Evolutionary conservation across 202 grass and related monocot genomes (phyloP).

Genomic region (Saccharum hybrid): DNA sequence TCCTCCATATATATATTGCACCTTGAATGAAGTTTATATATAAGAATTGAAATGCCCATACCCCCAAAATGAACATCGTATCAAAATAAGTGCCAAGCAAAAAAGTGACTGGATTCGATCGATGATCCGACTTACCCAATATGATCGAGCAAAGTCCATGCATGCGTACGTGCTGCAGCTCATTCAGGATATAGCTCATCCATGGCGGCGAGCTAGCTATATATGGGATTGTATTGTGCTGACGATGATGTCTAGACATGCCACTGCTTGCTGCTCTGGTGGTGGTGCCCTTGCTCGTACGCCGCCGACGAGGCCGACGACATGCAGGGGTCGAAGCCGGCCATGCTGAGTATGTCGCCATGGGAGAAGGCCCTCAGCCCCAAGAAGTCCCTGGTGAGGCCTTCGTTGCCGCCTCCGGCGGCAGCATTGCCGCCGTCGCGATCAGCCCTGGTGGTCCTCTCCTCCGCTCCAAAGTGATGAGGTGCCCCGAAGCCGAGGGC

Average conservation of each 20-base stretch:
- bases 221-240: not conserved
- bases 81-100: constrained; percentile 44
- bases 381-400: constrained; percentile 88
- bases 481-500: constrained; percentile 37
- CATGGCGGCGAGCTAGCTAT: not conserved
- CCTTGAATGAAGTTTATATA: constrained; percentile 36
- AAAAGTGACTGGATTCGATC: constrained; percentile 30
- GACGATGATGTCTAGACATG: constrained; percentile 52
- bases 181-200: constrained; percentile 15
- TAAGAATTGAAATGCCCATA: constrained; percentile 40
- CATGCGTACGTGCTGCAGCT: constrained; percentile 14
- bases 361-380: constrained; percentile 83
- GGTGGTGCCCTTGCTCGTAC: constrained; percentile 61
- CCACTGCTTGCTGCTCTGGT: constrained; percentile 65
- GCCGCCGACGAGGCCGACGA: constrained; percentile 50
- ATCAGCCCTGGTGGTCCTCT: constrained; percentile 25
- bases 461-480: constrained; percentile 44
- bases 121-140: constrained; percentile 48
- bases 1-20: constrained; percentile 34
- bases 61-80: constrained; percentile 24
- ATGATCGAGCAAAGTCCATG: constrained; percentile 24
- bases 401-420: constrained; percentile 58
- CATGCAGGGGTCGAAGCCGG: constrained; percentile 74
- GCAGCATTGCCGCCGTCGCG: constrained; percentile 31
- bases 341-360: constrained; percentile 77